These are phyloP conservation scores for Termitomyces sp. DNA, from an alignment of 768 basidiomycete genomes.

Conservation along the genomic window DNA sequence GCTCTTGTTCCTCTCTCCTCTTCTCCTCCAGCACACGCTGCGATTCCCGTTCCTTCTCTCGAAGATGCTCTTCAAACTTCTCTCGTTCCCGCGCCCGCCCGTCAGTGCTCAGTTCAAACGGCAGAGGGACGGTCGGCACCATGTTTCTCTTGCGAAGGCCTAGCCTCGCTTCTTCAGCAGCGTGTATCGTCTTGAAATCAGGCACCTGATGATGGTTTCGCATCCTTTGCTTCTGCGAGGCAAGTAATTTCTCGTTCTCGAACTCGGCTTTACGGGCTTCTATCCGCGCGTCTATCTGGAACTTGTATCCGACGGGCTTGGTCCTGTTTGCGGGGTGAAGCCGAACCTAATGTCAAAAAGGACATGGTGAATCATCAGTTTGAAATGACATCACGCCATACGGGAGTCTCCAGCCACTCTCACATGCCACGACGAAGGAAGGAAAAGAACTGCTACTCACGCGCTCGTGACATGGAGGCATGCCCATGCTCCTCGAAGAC, in stretches of 20 bases:
- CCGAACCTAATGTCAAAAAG: constrained; percentile 4
- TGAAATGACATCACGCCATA: constrained; percentile 5
- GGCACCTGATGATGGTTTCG: constrained; percentile 24
- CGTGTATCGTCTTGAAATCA: constrained; percentile 51
- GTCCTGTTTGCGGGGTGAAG: constrained; percentile 28
- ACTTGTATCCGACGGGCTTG: constrained; percentile 46
- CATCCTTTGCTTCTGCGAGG: constrained; percentile 13
- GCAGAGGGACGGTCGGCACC: constrained; percentile 40
- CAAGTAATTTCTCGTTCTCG: constrained; percentile 23
- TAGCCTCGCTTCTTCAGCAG: constrained; percentile 37
- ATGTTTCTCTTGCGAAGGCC: constrained; percentile 41
- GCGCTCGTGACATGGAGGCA: constrained; percentile 5
- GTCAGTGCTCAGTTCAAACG: constrained; percentile 48
- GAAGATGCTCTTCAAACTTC: constrained; percentile 54
- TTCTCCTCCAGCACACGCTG: constrained; percentile 41
- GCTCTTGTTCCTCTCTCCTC: constrained; percentile 39
- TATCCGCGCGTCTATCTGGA: constrained; percentile 43
- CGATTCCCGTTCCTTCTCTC: constrained; percentile 50
- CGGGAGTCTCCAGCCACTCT: background rate
- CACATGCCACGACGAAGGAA: constrained; percentile 9
- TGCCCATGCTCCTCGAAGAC: background rate
- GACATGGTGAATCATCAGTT: constrained; percentile 1
- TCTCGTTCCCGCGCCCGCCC: constrained; percentile 55
- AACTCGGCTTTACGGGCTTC: constrained; percentile 38
- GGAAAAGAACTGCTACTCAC: constrained; percentile 8